phyloP scores from a whole-genome alignment of 257 asterid species.

The Ajuga chamaepitys region DNA sequence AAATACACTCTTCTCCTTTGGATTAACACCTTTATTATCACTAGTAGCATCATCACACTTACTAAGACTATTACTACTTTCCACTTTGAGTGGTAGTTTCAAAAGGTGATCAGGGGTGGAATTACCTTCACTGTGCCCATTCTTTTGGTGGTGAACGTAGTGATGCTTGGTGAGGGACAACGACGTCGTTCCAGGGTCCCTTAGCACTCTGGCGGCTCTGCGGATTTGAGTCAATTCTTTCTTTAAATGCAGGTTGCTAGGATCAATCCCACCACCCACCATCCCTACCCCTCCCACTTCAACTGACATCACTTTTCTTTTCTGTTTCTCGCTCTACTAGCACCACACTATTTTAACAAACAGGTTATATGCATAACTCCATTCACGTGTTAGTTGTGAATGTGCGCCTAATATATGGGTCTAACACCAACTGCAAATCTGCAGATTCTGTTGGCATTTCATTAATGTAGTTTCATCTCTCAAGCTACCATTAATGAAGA shows the following conservation, averaged over 20 bases:
- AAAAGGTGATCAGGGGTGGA: slow-evolving; percentile 23
- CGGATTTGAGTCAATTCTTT: slow-evolving; percentile 85
- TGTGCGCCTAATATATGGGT: too few species aligned
- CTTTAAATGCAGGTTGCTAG: slow-evolving; percentile 90
- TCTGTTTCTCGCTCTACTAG: too few species aligned
- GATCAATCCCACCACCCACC: slow-evolving; percentile 42
- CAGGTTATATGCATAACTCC: too few species aligned
- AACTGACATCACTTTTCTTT: too few species aligned
- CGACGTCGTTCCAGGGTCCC: slow-evolving; percentile 92
- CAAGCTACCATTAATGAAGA: too few species aligned
- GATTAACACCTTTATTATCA: slow-evolving; percentile 28
- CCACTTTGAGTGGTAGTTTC: too few species aligned
- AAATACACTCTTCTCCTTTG: slow-evolving; percentile 53
- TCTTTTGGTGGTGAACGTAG: slow-evolving; percentile 50
- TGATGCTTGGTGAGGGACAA: slow-evolving; percentile 65
- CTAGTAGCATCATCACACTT: slow-evolving; percentile 7
- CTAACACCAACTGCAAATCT: too few species aligned
- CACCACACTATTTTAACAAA: too few species aligned
- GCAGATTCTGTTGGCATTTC: too few species aligned
- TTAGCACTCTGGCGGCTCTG: slow-evolving; percentile 72
- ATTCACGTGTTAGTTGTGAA: too few species aligned
- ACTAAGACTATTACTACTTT: slow-evolving; percentile 10
- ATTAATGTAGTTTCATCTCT: too few species aligned
- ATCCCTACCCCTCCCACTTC: slow-evolving; percentile 22
- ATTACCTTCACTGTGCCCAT: slow-evolving; percentile 28